phyloP scores from a whole-genome alignment of 805 yeast species.

The Saccharomycopsis malanga region DNA sequence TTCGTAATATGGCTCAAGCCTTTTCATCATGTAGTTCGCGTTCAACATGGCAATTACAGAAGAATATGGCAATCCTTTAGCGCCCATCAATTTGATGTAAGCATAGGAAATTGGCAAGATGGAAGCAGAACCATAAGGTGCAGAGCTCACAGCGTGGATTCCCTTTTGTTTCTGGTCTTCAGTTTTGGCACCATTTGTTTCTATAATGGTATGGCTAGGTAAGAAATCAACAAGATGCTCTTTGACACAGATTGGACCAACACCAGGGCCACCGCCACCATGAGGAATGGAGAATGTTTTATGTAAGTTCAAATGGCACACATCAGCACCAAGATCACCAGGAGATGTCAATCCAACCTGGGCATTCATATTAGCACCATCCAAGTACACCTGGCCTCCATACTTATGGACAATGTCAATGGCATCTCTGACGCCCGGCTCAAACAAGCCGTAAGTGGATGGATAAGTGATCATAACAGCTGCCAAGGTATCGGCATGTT shows the following conservation, averaged over 20 bases:
- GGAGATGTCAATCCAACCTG: constrained; percentile 97
- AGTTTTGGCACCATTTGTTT: constrained; percentile 41
- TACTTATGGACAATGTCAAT: constrained; percentile 74
- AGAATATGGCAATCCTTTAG: constrained; percentile 73
- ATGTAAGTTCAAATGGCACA: constrained; percentile 93
- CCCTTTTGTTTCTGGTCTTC: too few relatives aligned
- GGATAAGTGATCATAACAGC: constrained; percentile 97
- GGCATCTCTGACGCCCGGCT: constrained; percentile 81
- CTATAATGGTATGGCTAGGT: constrained; percentile 66
- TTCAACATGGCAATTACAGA: constrained; percentile 87
- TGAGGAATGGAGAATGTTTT: constrained; percentile 97
- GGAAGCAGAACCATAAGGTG: constrained; percentile 94
- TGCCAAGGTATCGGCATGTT: constrained; percentile 66
- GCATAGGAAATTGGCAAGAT: constrained; percentile 91
- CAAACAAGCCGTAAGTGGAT: constrained; percentile 93
- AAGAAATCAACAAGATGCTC: constrained; percentile 71
- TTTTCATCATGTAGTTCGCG: constrained; percentile 91
- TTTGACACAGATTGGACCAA: constrained; percentile 94
- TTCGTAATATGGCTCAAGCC: constrained; percentile 61
- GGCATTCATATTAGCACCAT: constrained; percentile 99
- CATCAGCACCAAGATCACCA: constrained; percentile 97
- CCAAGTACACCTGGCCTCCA: constrained; percentile 96
- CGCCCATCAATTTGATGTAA: constrained; percentile 92
- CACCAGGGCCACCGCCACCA: constrained; percentile 99
- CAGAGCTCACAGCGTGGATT: constrained; percentile 78